phyloP scores from a whole-genome alignment of 768 basidiomycete species.

The Boletus fagicola region DNA sequence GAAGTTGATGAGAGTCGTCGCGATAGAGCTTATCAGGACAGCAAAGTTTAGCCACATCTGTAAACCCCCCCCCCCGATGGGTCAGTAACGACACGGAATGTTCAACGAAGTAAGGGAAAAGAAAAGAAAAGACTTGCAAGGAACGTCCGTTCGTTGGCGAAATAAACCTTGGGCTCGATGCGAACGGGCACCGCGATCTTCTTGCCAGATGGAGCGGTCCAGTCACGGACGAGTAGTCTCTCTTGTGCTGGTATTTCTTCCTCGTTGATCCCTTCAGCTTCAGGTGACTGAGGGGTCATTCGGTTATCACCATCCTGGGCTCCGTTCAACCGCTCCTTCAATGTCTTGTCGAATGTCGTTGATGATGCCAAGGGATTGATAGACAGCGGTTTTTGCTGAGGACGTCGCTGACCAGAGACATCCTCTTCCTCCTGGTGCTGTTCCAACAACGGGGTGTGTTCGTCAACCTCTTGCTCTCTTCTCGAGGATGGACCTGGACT shows the following conservation, averaged over 20 bases:
- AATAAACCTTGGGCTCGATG: constrained; percentile 97
- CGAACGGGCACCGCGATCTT: constrained; percentile 91
- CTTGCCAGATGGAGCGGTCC: constrained; percentile 83
- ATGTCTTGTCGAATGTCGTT: constrained; percentile 77
- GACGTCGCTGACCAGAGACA: constrained; percentile 12
- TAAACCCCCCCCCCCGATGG: neutral
- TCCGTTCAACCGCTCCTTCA: constrained; percentile 62
- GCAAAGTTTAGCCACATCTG: constrained; percentile 90
- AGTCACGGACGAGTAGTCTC: constrained; percentile 60
- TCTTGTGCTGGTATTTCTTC: constrained; percentile 44
- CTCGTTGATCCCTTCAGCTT: constrained; percentile 37
- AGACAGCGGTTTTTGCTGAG: constrained; percentile 43
- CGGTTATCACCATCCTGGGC: constrained; percentile 27
- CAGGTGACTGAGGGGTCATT: constrained; percentile 22
- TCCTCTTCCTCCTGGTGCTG: constrained; percentile 24
- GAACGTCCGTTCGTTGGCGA: constrained; percentile 94
- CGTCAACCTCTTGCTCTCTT: constrained; percentile 33
- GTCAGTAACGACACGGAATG: neutral
- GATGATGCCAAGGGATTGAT: constrained; percentile 89
- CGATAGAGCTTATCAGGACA: constrained; percentile 85
- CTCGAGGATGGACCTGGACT: constrained; percentile 6
- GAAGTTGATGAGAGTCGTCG: constrained; percentile 89
- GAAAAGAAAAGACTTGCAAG: constrained; percentile 55
- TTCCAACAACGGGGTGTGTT: constrained; percentile 40
- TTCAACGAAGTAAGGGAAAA: neutral